Evolutionary conservation across 1,284 basidiomycete genomes (phyloP).

Genomic region (Vanrija pseudolonga): DNA sequence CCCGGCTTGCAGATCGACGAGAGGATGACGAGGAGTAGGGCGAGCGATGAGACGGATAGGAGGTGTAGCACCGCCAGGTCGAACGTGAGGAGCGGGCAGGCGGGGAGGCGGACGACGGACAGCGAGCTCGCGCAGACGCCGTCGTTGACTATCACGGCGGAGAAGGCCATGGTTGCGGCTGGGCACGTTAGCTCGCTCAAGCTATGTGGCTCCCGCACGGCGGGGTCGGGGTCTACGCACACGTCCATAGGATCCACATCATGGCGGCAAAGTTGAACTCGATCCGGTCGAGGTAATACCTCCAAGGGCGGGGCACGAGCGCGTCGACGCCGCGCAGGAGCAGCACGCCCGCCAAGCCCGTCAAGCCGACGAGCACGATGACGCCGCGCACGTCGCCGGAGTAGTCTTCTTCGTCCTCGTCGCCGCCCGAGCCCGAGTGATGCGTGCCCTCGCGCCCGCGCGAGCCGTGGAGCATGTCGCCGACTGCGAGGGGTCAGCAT

Average conservation of each 20-base stretch:
- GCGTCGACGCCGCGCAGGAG: conserved; percentile 18
- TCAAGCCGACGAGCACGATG: conserved; percentile 21
- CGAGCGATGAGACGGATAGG: conserved; percentile 24
- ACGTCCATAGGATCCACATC: conserved; percentile 42
- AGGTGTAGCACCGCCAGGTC: conserved; percentile 34
- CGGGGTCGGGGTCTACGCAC: too few species aligned
- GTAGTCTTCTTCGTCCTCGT: not conserved
- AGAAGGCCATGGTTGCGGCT: conserved; percentile 43
- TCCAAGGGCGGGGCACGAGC: conserved; percentile 27
- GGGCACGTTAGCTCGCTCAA: too few species aligned
- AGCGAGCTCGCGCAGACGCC: conserved; percentile 23
- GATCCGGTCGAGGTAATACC: conserved; percentile 31
- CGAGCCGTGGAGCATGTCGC: not conserved
- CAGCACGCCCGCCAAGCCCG: conserved; percentile 18
- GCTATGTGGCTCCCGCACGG: too few species aligned
- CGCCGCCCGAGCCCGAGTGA: conserved; percentile 10
- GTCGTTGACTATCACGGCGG: conserved; percentile 27
- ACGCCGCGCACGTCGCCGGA: conserved; percentile 29
- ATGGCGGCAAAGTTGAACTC: conserved; percentile 34
- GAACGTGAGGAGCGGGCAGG: conserved; percentile 35
- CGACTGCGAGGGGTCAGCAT: not conserved
- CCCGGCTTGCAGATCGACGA: conserved; percentile 23
- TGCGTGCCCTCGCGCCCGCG: too few species aligned
- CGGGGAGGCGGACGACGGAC: conserved; percentile 21
- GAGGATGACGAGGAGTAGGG: conserved; percentile 31